Conservation (phyloP, 768 basidiomycete genomes). For the Aureoboletus auriporus region DNA sequence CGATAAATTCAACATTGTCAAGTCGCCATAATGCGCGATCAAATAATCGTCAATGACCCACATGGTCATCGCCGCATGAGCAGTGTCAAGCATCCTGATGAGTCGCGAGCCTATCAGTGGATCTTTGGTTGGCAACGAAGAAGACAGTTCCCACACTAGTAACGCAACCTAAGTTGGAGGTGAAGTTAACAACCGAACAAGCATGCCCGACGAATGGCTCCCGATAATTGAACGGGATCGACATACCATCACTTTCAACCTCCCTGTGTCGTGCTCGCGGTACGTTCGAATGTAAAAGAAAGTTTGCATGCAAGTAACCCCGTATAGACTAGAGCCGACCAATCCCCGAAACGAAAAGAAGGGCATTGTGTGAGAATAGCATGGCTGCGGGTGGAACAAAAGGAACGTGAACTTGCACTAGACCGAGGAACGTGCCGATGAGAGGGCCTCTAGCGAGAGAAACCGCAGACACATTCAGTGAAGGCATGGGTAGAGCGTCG, state of each 20-base stretch:
- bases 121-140: neutral
- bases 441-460: constrained; percentile 25
- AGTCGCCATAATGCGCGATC: constrained; percentile 16
- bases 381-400: neutral
- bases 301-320: constrained; percentile 24
- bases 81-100: constrained; percentile 18
- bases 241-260: constrained; percentile 22
- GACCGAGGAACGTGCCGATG: constrained; percentile 22
- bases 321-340: constrained; percentile 19
- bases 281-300: constrained; percentile 28
- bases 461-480: neutral
- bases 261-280: constrained; percentile 6
- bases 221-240: neutral
- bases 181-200: neutral
- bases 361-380: neutral
- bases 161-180: constrained; percentile 14
- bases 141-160: constrained; percentile 13
- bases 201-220: neutral
- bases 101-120: neutral
- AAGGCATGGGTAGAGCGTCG: constrained; percentile 6
- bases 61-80: constrained; percentile 20
- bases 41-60: constrained; percentile 24
- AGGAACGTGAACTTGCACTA: constrained; percentile 11
- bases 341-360: neutral
- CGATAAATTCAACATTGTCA: constrained; percentile 4